Percentiles rank a stretch among this genome's conserved stretches.
Evolutionary conservation across 495 filamentous ascomycete genomes (phyloP).

Genomic region (Penicillium steckii): DNA sequence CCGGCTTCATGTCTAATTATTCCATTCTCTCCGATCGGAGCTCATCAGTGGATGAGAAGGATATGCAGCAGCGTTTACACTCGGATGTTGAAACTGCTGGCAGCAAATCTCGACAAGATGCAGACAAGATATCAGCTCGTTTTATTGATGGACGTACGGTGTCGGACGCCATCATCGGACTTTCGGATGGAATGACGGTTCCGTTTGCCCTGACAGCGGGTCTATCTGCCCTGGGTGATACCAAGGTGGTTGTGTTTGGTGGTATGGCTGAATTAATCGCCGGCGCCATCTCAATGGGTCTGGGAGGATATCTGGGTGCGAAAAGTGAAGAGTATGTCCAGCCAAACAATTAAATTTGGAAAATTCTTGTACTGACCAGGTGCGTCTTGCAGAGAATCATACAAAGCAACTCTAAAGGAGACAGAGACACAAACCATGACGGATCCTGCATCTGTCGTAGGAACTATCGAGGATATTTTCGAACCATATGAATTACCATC

Average conservation of each 20-base stretch:
- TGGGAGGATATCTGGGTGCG: conserved; percentile 64
- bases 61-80: conserved; percentile 18
- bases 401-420: conserved; percentile 47
- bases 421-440: conserved; percentile 42
- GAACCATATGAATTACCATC: conserved; percentile 53
- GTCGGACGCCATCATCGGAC: conserved; percentile 60
- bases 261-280: conserved; percentile 58
- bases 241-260: conserved; percentile 57
- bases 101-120: conserved; percentile 6
- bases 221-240: conserved; percentile 52
- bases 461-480: conserved; percentile 51
- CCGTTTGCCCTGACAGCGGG: conserved; percentile 60
- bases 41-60: conserved; percentile 39
- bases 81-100: conserved; percentile 23
- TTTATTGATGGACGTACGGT: conserved; percentile 51
- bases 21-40: conserved; percentile 33
- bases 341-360: neutral
- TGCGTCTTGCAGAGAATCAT: conserved; percentile 44
- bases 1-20: conserved; percentile 39
- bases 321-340: conserved; percentile 61
- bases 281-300: conserved; percentile 58
- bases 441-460: conserved; percentile 34
- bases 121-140: conserved; percentile 15
- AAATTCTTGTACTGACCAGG: neutral
- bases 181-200: conserved; percentile 60